These are phyloP conservation scores for Panaeolus cyanescens DNA, from an alignment of 768 basidiomycete genomes.

Conservation along the genomic window DNA sequence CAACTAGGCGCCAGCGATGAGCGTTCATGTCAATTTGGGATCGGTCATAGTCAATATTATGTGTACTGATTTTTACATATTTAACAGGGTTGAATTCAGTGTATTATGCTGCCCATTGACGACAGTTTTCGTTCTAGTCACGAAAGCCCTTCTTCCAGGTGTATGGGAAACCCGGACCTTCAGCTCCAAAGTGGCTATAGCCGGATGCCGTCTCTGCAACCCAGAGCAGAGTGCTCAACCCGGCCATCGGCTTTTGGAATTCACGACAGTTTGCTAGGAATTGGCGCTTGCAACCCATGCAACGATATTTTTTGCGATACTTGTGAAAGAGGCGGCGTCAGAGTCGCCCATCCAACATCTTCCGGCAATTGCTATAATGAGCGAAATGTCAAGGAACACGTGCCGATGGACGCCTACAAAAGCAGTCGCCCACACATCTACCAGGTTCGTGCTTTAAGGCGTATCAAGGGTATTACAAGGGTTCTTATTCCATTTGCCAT, in stretches of 20 bases:
- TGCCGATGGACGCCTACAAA: not conserved
- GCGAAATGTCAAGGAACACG: not conserved
- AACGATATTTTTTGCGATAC: not conserved
- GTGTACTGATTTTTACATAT: not conserved
- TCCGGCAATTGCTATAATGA: slow-evolving; percentile 3
- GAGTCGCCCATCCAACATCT: slow-evolving; percentile 2
- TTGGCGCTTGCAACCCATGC: not conserved
- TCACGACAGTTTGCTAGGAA: not conserved
- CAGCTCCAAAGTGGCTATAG: not conserved
- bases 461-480: not conserved
- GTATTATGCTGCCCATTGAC: slow-evolving; percentile 2
- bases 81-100: slow-evolving; percentile 1
- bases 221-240: not conserved
- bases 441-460: not conserved
- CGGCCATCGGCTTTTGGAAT: not conserved
- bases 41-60: not conserved
- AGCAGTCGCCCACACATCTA: not conserved
- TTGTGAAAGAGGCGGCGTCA: not conserved
- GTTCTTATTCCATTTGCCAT: not conserved
- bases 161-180: slow-evolving; percentile 1
- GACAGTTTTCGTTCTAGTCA: not conserved
- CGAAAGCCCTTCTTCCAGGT: not conserved
- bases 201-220: not conserved
- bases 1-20: not conserved
- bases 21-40: not conserved